Evolutionary conservation across 352 stramenopile species (phyloP), one percentile per base, ranked within the genome.

Genomic region (Phytophthora kernoviae): DNA sequence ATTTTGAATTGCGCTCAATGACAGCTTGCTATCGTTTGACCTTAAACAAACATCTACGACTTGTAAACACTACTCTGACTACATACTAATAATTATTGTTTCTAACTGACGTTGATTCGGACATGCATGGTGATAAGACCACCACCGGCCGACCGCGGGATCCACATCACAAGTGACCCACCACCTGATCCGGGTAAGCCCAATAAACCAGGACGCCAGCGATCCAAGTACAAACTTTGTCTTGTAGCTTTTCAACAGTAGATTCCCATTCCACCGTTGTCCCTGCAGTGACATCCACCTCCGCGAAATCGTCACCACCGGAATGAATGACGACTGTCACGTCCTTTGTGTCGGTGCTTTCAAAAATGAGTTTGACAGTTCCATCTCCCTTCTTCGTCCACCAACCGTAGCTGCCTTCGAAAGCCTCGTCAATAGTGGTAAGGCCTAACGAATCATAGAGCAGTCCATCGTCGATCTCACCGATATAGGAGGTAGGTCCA

Each of bases 191-290:
- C 51, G 20, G 51, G 51, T 54, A 82, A 39, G 5, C 57, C 68
- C 2, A 78, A 18, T 24, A 81, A 57, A 12, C 70, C 73, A 21
- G 70, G 73, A 39, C 75, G 75, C 75, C 73, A 85, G 24, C 75
- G 75, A 56, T 85, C 75, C 24, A 85, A 24, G 56, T 85, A 85
- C 54, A 85, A 10, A 0, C 66, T 83, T 80, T 80, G 46, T 84
- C 70, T 45, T 81, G 57, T 32, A 84, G 60, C 6, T 67, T 55
- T 0, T 58, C 33, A 11, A 84, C 54, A 3, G 45, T 68, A 8
- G 67, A 65, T 18, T 70, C 68, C 74, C 74, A 84, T 0, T 49
- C 57, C 39, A 69, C 71, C 0, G 54, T 84, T 20, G 42, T 26
- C 6, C 71, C 68, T 18, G 62, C 64, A 5, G 62, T 64, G 8